A percentile compares a stretch with the other conserved stretches of the same genome.
phyloP scores from a whole-genome alignment of 208 protist species.

The Paratrypanosoma confusum region DNA sequence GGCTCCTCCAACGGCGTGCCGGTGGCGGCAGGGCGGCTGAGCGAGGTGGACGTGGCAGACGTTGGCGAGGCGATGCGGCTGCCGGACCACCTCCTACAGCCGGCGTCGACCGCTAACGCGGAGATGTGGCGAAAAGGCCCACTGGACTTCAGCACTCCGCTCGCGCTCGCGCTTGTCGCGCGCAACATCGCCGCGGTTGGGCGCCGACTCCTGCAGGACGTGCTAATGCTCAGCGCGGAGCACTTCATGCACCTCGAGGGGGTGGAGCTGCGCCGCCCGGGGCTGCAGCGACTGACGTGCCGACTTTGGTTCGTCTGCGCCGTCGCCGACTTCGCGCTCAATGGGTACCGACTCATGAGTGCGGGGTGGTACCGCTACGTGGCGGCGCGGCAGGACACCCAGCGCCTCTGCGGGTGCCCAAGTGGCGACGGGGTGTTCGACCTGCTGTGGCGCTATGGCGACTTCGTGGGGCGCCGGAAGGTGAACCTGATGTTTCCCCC shows the following conservation, averaged over 20 bases:
- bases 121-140: slow-evolving; percentile 32
- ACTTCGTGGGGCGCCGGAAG: slow-evolving; percentile 47
- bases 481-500: slow-evolving; percentile 54
- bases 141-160: slow-evolving; percentile 41
- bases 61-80: not conserved
- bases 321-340: slow-evolving; percentile 61
- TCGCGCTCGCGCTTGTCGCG: slow-evolving; percentile 61
- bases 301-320: slow-evolving; percentile 60
- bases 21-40: not conserved
- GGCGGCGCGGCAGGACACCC: slow-evolving; percentile 43
- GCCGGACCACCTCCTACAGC: not conserved
- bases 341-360: slow-evolving; percentile 54
- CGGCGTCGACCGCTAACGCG: slow-evolving; percentile 37
- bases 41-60: not conserved
- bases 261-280: slow-evolving; percentile 43
- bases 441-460: slow-evolving; percentile 26
- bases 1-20: not conserved
- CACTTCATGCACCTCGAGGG: slow-evolving; percentile 31
- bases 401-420: slow-evolving; percentile 47
- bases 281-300: slow-evolving; percentile 41
- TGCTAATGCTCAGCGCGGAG: slow-evolving; percentile 57
- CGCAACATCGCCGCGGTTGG: slow-evolving; percentile 50
- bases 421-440: slow-evolving; percentile 24
- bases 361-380: slow-evolving; percentile 62
- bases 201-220: slow-evolving; percentile 63